A percentile compares a stretch with the other conserved stretches of the same genome.
Conservation (phyloP, 164 flowering plant species). For the Berberis thunbergii region DNA sequence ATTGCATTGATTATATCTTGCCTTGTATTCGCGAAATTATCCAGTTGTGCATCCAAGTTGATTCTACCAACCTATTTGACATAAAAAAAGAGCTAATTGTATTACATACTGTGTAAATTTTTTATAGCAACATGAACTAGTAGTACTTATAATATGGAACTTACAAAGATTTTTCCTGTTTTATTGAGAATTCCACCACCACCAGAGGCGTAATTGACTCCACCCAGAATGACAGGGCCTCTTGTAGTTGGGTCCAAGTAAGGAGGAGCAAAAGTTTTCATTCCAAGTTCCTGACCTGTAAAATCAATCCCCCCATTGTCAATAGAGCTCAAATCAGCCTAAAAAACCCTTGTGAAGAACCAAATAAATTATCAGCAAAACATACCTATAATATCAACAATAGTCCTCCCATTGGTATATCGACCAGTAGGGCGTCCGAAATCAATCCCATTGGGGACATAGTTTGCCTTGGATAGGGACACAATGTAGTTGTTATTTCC, state of each 20-base stretch:
- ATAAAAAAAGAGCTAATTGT: not conserved
- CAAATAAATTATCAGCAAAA: not conserved
- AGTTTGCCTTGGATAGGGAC: constrained; percentile 59
- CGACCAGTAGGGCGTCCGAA: constrained; percentile 60
- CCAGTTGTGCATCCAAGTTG: constrained; percentile 64
- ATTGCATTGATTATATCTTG: constrained; percentile 40
- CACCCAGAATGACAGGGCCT: constrained; percentile 30
- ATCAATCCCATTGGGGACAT: constrained; percentile 60
- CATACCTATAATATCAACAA: constrained; percentile 52
- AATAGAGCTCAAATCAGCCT: not conserved
- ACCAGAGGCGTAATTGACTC: constrained; percentile 63
- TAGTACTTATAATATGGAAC: not conserved
- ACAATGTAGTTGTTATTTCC: constrained; percentile 79
- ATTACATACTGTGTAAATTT: too few relatives aligned
- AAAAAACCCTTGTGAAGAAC: too few relatives aligned
- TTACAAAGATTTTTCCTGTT: constrained; percentile 41
- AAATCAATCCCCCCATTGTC: not conserved
- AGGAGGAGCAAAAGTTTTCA: constrained; percentile 36
- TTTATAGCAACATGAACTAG: not conserved
- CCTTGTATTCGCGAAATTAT: constrained; percentile 65
- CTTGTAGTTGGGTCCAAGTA: constrained; percentile 47
- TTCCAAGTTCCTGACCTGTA: constrained; percentile 50
- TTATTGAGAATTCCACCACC: constrained; percentile 49
- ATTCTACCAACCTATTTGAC: constrained; percentile 46
- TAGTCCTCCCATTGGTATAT: constrained; percentile 66